phyloP scores from a whole-genome alignment of 176 grass and related monocot species.

The Eragrostis curvula region DNA sequence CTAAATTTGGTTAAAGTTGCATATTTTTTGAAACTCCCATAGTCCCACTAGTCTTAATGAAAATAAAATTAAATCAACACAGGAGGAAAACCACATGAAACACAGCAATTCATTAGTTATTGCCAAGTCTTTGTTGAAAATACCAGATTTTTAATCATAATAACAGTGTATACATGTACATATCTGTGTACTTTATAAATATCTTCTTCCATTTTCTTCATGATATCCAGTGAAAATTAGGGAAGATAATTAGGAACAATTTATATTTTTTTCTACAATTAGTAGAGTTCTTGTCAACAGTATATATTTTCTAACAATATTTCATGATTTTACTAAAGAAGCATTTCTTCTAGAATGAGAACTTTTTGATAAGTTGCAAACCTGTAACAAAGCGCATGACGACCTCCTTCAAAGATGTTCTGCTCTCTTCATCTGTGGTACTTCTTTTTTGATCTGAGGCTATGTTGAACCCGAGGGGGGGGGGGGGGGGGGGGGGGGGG shows the following conservation, averaged over 20 bases:
- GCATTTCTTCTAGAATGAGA: background rate
- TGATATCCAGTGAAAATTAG: background rate
- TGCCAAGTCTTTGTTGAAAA: background rate
- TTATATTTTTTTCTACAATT: too few species aligned
- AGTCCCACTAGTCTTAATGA: background rate
- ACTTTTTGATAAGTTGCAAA: background rate
- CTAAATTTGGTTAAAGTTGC: background rate
- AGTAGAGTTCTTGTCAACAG: background rate
- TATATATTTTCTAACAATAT: background rate
- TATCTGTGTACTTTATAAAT: too few species aligned
- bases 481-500: too few species aligned
- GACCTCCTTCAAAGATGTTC: background rate
- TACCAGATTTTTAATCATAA: background rate
- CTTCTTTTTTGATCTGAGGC: background rate
- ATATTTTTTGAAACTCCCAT: background rate
- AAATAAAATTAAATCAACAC: background rate
- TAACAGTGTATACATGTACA: background rate
- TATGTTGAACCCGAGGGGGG: too few species aligned
- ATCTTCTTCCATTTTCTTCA: background rate
- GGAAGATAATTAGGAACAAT: background rate
- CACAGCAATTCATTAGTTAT: background rate
- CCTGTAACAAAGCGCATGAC: background rate
- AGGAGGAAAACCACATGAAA: too few species aligned
- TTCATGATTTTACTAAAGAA: too few species aligned
- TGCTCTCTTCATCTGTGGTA: background rate